These are phyloP conservation scores for Emericellopsis cladophorae DNA, from an alignment of 2,329 filamentous ascomycete species.

Conservation along the genomic window DNA sequence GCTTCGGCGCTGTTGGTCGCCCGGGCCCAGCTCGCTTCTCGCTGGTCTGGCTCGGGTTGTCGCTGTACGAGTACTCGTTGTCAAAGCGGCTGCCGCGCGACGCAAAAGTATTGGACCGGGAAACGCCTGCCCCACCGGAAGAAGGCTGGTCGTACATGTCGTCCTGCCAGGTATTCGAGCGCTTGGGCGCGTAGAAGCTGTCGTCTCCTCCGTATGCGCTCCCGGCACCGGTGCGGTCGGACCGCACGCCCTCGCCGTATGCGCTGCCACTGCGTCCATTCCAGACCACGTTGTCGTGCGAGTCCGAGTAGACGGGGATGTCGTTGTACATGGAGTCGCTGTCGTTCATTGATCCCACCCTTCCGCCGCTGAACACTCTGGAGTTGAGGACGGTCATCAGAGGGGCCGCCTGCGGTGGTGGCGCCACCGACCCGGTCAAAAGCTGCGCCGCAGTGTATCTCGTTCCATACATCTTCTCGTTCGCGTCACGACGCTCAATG, in stretches of 20 bases:
- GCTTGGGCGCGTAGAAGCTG: conserved; percentile 42
- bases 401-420: conserved; percentile 72
- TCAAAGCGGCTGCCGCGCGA: conserved; percentile 21
- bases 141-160: conserved; percentile 54
- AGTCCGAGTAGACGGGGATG: conserved; percentile 74
- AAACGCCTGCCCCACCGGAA: conserved; percentile 20
- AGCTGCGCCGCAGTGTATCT: conserved; percentile 72
- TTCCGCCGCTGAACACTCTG: conserved; percentile 63
- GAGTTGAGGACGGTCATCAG: conserved; percentile 79
- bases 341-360: conserved; percentile 18
- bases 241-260: conserved; percentile 49
- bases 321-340: conserved; percentile 83
- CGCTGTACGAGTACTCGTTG: conserved; percentile 42
- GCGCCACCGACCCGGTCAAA: conserved; percentile 62
- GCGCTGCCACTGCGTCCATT: conserved; percentile 60
- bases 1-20: conserved; percentile 79
- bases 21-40: conserved; percentile 47
- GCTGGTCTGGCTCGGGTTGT: conserved; percentile 19
- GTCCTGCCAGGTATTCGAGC: conserved; percentile 63
- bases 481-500: conserved; percentile 90
- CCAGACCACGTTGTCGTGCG: conserved; percentile 75
- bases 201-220: conserved; percentile 27
- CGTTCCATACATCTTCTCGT: conserved; percentile 87
- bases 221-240: conserved; percentile 12
- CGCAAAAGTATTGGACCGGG: conserved; percentile 38